Evolutionary conservation across 345 rosid genomes (phyloP), one percentile per base, ranked within the genome.

Genomic region (Fremontodendron californicum): DNA sequence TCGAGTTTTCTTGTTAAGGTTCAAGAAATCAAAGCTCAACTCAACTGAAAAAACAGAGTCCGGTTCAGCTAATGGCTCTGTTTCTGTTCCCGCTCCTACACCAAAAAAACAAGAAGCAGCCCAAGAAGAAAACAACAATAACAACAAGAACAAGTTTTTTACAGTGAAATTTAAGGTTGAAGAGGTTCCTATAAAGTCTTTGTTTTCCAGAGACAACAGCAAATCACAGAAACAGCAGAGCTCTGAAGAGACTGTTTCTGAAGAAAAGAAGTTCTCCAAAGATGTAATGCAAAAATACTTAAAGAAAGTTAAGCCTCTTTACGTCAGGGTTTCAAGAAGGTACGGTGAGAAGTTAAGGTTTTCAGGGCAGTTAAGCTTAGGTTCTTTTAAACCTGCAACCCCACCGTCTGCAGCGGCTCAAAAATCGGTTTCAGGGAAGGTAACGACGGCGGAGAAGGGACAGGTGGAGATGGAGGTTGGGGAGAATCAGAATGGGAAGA

Each of bases 251-350:
- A 54, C 86, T 0, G 79, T 71, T 58, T 82, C 84, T 3, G 88
- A 87, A 2, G 91, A 88, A 35, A 85, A 84, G 73, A 85, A 83
- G 2, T 89, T 91, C 77, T 81, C 91, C 0, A 87, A 83, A 55
- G 86, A 88, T 37, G 89, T 85, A 80, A 83, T 96, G 94, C 93
- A 90, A 31, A 90, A 90, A 63, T 96, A 96, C 57, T 64, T 96
- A 48, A 91, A 92, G 82, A 93, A 96, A 77, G 97, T 96, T n/a
- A 96, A 89, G 75, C 99, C 98, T 16, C 88, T 94, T 29, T 96
- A 96, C 79, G 73, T 96, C 33, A 83, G 91, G 61, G 97, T 92
- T 57, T 96, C 99, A 0, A 90, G 87, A 75, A 87, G 92, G 45
- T 91, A 91, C 82, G 86, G 83, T 2, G 93, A 92, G 49, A 94